Conservation (phyloP, 495 filamentous ascomycete genomes). For the Tuber calosporum region DNA sequence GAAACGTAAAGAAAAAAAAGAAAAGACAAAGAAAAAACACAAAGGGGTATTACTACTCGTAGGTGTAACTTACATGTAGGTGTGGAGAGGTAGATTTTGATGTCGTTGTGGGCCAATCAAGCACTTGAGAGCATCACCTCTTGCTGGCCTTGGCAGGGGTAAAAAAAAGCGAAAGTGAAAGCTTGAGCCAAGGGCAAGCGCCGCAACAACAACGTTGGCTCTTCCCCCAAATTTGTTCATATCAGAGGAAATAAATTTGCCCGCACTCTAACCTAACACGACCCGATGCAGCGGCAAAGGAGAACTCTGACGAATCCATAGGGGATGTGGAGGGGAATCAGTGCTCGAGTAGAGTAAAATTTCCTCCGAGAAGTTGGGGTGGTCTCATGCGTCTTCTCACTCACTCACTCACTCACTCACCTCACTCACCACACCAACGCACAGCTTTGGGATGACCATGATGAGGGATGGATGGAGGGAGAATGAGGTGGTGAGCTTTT, state of each 20-base stretch:
- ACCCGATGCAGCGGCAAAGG: background rate
- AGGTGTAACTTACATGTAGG: background rate
- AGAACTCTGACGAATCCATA: background rate
- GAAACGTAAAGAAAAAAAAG: background rate
- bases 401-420: background rate
- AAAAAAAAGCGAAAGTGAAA: background rate
- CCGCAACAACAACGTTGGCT: slow-evolving; percentile 10
- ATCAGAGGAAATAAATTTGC: background rate
- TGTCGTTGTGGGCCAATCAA: slow-evolving; percentile 11
- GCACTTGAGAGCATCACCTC: slow-evolving; percentile 19
- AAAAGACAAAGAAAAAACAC: background rate
- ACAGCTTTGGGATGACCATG: background rate
- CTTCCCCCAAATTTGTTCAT: background rate
- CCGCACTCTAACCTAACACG: background rate
- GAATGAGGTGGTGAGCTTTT: background rate
- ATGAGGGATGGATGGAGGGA: background rate
- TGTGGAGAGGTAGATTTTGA: slow-evolving; percentile 12
- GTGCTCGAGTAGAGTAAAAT: background rate
- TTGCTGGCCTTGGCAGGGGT: slow-evolving; percentile 24
- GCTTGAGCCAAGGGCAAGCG: background rate
- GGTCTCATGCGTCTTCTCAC: background rate
- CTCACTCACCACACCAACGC: too few species aligned
- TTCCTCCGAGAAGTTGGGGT: background rate
- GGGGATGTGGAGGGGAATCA: background rate
- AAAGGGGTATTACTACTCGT: too few species aligned